Conservation (phyloP, 2,329 filamentous ascomycete species). For the Colletotrichum costaricense region DNA sequence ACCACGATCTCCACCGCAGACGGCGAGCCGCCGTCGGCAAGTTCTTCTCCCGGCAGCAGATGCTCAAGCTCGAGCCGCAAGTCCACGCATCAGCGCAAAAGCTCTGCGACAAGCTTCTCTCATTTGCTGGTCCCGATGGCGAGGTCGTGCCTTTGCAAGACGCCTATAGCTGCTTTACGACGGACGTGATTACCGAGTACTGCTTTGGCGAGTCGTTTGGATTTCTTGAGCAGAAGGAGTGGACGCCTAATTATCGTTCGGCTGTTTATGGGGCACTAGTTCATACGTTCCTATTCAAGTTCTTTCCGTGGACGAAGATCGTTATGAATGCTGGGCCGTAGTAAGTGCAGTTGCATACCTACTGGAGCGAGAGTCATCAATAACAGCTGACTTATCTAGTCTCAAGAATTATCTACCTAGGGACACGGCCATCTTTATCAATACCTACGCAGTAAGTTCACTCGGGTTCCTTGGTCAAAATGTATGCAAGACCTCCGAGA, state of each 20-base stretch:
- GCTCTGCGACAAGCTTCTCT: slow-evolving; percentile 35
- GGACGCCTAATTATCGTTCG: slow-evolving; percentile 46
- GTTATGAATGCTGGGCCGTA: background rate
- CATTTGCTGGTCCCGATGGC: slow-evolving; percentile 9
- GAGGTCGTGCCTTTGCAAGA: slow-evolving; percentile 45
- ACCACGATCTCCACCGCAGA: slow-evolving; percentile 47
- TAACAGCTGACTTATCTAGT: background rate
- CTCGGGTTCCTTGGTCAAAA: no score
- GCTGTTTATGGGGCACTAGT: background rate
- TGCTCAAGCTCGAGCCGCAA: slow-evolving; percentile 8
- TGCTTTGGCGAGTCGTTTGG: slow-evolving; percentile 50
- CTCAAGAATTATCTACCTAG: background rate
- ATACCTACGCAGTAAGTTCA: background rate
- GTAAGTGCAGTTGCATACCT: background rate
- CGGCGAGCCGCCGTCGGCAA: slow-evolving; percentile 44
- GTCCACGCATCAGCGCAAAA: slow-evolving; percentile 4
- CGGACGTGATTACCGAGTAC: slow-evolving; percentile 49
- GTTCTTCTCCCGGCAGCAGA: slow-evolving; percentile 46
- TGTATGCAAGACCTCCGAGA: no score
- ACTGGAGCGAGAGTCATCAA: no score
- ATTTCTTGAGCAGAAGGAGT: slow-evolving; percentile 44
- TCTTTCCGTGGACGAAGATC: slow-evolving; percentile 2
- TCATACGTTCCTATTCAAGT: background rate
- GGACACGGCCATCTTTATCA: slow-evolving; percentile 1
- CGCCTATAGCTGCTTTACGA: slow-evolving; percentile 51